Evolutionary conservation across 2,329 filamentous ascomycete species (phyloP).

Genomic region (Grosmannia clavigera): DNA sequence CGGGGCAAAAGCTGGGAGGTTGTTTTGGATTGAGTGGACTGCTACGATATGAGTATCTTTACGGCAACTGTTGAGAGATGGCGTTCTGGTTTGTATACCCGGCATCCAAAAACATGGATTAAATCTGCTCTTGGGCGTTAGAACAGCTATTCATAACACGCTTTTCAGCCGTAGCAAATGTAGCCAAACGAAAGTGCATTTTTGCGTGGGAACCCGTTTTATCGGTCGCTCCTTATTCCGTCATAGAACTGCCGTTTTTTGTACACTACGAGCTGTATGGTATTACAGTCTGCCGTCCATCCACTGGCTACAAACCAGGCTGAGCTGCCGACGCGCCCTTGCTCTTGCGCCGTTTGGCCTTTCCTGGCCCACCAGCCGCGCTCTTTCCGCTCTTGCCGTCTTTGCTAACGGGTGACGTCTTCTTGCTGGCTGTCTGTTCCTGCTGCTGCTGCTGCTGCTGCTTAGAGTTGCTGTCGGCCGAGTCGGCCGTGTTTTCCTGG

Average conservation of each 20-base stretch:
- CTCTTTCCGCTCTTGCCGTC: constrained; percentile 34
- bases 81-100: not conserved
- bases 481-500: not conserved
- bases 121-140: too few relatives aligned
- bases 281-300: too few relatives aligned
- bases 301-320: too few relatives aligned
- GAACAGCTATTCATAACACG: too few relatives aligned
- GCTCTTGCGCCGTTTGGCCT: constrained; percentile 36
- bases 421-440: not conserved
- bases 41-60: too few relatives aligned
- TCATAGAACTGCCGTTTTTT: too few relatives aligned
- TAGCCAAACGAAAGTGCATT: too few relatives aligned
- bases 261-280: too few relatives aligned
- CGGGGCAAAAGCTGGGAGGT: constrained; percentile 63
- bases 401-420: constrained; percentile 17
- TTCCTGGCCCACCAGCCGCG: constrained; percentile 20
- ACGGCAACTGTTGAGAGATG: not conserved
- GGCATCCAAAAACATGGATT: too few relatives aligned
- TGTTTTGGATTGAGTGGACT: not conserved
- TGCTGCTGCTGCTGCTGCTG: not conserved
- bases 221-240: too few relatives aligned
- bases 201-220: too few relatives aligned
- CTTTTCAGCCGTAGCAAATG: too few relatives aligned
- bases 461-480: not conserved
- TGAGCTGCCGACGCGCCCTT: constrained; percentile 15